Base-by-base conservation (phyloP, 1,139 yeast species). In the Zhuliangozyma parablackwelliae region DNA sequence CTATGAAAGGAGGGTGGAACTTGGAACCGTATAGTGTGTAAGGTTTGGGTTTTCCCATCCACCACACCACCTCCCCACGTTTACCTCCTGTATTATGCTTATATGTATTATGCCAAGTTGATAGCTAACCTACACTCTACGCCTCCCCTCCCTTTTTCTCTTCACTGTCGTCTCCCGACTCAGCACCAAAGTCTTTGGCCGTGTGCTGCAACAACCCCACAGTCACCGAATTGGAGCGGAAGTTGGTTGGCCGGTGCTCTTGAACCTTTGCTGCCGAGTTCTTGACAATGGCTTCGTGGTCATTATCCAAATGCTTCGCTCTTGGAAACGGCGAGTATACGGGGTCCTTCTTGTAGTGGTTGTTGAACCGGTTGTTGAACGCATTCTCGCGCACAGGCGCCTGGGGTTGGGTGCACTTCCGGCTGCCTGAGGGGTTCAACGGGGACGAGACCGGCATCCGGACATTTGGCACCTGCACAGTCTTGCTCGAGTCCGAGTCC, bases 261-360 rank as follows among this genome's bases (percentile, higher is more conserved):
- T 38, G 49, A n/a, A 42, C 46, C 34, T 54, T 51, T 39, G 50
- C 51, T 20, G 44, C 47, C 11, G 47, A 38, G 6, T 53, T 49
- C 39, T 60, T 57, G 6, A 44, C 34, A 12, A 47, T 49, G 21
- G 59, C 55, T 31, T 61, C 65, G 39, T 53, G 57, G 37, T 67
- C 69, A 31, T 57, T 56, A 13, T 65, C 72, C 35, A 59, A 49
- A 47, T 69, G 74, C n/a, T 61, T 50, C 1, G 76, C 65, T 32
- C 56, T 50, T 1, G 75, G 73, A 38, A 68, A 67, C 12, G 73
- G 70, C 7, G 54, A 56, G 31, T 50, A 47, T 4, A 59, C 50
- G 2, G 72, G 72, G 21, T 65, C 71, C 40, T 70, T 72, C 41
- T 62, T 66, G 48, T 72, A 72, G 45, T 74, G 78, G 43, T 73